Conservation (phyloP, 495 filamentous ascomycete species). For the Xylaria longipes region DNA sequence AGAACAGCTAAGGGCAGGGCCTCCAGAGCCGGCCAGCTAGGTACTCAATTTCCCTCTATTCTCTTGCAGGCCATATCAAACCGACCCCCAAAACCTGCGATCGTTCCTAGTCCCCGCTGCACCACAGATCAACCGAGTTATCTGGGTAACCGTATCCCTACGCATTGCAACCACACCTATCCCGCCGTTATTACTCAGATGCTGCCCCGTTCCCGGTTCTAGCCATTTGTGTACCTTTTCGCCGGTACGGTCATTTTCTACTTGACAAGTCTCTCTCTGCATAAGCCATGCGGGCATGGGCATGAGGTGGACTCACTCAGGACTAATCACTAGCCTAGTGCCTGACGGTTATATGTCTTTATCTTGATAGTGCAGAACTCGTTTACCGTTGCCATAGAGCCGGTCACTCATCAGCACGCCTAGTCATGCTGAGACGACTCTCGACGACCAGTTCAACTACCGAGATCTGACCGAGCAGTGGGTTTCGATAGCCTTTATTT, state of each 20-base stretch:
- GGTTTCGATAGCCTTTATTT: not conserved
- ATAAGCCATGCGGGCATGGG: slow-evolving; percentile 7
- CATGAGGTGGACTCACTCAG: not conserved
- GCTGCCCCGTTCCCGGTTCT: slow-evolving; percentile 17
- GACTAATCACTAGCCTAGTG: not conserved
- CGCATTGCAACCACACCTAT: slow-evolving; percentile 24
- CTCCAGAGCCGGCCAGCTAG: slow-evolving; percentile 5
- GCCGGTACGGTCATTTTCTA: not conserved
- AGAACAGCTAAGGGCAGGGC: slow-evolving; percentile 15
- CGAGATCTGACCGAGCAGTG: slow-evolving; percentile 5
- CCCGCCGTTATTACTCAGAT: slow-evolving; percentile 5
- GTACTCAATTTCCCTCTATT: not conserved
- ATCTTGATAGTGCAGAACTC: slow-evolving; percentile 3
- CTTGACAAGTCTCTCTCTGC: slow-evolving; percentile 1
- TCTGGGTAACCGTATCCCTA: slow-evolving; percentile 5
- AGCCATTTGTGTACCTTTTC: not conserved
- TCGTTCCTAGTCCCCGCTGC: slow-evolving; percentile 15
- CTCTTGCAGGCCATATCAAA: not conserved
- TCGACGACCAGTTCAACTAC: slow-evolving; percentile 4
- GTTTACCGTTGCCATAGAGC: not conserved
- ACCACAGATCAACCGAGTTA: slow-evolving; percentile 16
- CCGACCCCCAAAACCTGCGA: not conserved
- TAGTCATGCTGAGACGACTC: not conserved
- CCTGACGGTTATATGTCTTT: slow-evolving; percentile 6
- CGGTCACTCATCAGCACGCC: not conserved